These are phyloP conservation scores for Penicillium aurantiogriseum DNA, from an alignment of 2,329 filamentous ascomycete genomes.

Conservation along the genomic window DNA sequence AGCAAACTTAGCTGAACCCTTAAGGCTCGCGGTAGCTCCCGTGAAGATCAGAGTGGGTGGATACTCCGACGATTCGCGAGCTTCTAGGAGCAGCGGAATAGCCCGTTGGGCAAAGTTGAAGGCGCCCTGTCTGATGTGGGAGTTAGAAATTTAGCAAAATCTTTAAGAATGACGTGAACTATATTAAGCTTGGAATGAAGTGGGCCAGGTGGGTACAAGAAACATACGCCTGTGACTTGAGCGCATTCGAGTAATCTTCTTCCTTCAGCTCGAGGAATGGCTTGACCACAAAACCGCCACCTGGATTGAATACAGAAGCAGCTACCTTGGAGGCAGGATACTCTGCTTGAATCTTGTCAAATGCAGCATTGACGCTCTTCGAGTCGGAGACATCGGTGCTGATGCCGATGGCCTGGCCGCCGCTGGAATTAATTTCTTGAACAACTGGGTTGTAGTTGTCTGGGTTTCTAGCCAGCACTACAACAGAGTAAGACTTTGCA, in stretches of 20 bases:
- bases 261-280: slow-evolving; percentile 61
- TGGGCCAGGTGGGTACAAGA: not conserved
- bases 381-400: slow-evolving; percentile 58
- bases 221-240: slow-evolving; percentile 51
- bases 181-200: not conserved
- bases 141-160: not conserved
- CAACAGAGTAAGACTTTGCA: slow-evolving; percentile 57
- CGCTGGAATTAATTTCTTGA: slow-evolving; percentile 57
- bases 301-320: slow-evolving; percentile 62
- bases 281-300: slow-evolving; percentile 57
- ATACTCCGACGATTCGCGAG: slow-evolving; percentile 52
- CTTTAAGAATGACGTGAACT: not conserved
- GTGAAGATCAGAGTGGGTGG: slow-evolving; percentile 83
- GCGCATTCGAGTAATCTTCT: slow-evolving; percentile 55
- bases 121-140: slow-evolving; percentile 53
- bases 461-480: slow-evolving; percentile 58
- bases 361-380: slow-evolving; percentile 53
- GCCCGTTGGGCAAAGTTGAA: slow-evolving; percentile 72
- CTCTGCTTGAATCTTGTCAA: slow-evolving; percentile 54
- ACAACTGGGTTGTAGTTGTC: slow-evolving; percentile 57
- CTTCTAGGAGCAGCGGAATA: slow-evolving; percentile 68
- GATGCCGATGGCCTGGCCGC: slow-evolving; percentile 61
- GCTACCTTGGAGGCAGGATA: slow-evolving; percentile 48
- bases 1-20: slow-evolving; percentile 67
- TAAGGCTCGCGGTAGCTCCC: slow-evolving; percentile 77